Conservation (phyloP, 2,329 filamentous ascomycete species). For the Cercospora sp. region DNA sequence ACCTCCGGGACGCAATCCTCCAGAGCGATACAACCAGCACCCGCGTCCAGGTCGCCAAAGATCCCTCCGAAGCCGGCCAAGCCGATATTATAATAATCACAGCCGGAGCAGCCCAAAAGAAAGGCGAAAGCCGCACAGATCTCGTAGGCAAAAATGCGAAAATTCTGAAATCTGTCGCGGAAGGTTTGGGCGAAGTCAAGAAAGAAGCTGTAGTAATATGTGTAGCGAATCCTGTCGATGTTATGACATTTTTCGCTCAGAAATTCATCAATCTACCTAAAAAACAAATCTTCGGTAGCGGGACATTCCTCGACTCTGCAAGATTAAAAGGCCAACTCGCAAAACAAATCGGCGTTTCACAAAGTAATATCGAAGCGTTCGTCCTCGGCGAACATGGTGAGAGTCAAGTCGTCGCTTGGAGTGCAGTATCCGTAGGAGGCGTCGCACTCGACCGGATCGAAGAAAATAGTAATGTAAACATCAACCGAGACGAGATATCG, state of each 20-base stretch:
- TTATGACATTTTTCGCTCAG: constrained; percentile 54
- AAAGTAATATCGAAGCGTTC: constrained; percentile 46
- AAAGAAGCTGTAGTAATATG: constrained; percentile 52
- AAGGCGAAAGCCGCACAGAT: constrained; percentile 49
- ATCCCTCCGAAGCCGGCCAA: constrained; percentile 52
- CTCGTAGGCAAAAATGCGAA: constrained; percentile 52
- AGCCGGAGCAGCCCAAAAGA: constrained; percentile 54
- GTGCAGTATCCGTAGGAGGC: constrained; percentile 46
- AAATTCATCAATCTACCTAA: constrained; percentile 51
- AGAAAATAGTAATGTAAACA: neutral
- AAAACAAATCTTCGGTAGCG: constrained; percentile 54
- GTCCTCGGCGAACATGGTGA: constrained; percentile 54
- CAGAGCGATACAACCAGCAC: constrained; percentile 47
- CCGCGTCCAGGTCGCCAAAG: constrained; percentile 47
- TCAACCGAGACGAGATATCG: constrained; percentile 43
- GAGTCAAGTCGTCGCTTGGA: constrained; percentile 53
- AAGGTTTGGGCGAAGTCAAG: constrained; percentile 52
- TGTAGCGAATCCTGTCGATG: constrained; percentile 58
- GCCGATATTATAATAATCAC: constrained; percentile 58
- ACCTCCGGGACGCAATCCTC: constrained; percentile 55
- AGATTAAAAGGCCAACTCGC: constrained; percentile 51
- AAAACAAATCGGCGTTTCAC: constrained; percentile 41
- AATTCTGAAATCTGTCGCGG: constrained; percentile 51
- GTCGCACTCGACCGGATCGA: constrained; percentile 43
- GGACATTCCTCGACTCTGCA: constrained; percentile 56